Conservation (phyloP, 2,329 filamentous ascomycete species). For the Plectosphaerella sp. region DNA sequence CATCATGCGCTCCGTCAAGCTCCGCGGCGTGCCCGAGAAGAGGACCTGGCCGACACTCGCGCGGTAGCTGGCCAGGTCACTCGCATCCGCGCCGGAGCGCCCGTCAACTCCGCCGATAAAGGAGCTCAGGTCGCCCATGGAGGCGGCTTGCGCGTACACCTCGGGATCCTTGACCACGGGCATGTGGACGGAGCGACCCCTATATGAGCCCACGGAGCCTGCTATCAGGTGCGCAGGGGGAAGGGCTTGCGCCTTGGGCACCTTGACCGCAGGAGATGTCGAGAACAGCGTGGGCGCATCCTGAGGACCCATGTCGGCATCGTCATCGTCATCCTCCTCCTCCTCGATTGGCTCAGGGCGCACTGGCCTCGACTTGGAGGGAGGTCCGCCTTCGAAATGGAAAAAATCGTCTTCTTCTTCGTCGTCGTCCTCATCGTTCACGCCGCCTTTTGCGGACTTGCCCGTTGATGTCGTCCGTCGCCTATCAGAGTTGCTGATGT, state of each 20-base stretch:
- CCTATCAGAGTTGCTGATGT: neutral
- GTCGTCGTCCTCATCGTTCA: slow-evolving; percentile 4
- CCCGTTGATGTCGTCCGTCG: too few species aligned
- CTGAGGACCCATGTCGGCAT: slow-evolving; percentile 3
- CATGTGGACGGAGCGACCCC: slow-evolving; percentile 47
- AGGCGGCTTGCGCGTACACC: slow-evolving; percentile 42
- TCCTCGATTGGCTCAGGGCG: slow-evolving; percentile 22
- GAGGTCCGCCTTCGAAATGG: slow-evolving; percentile 36
- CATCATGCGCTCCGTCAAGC: slow-evolving; percentile 43
- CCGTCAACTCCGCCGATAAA: slow-evolving; percentile 52
- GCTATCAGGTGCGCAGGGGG: slow-evolving; percentile 17
- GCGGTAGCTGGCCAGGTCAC: slow-evolving; percentile 37
- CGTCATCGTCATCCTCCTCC: slow-evolving; percentile 21
- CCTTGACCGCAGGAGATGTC: slow-evolving; percentile 39
- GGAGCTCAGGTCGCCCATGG: slow-evolving; percentile 41
- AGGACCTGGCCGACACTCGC: slow-evolving; percentile 32
- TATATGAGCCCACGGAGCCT: slow-evolving; percentile 49
- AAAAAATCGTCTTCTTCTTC: slow-evolving; percentile 35
- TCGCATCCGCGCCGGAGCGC: slow-evolving; percentile 43
- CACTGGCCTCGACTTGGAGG: slow-evolving; percentile 18
- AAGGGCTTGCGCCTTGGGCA: slow-evolving; percentile 22
- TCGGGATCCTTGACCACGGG: slow-evolving; percentile 45
- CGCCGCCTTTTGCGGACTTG: too few species aligned
- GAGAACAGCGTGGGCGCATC: slow-evolving; percentile 23
- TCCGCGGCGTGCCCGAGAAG: slow-evolving; percentile 39